Evolutionary conservation across 768 basidiomycete species (phyloP).

Genomic region (Roridomyces roridus): DNA sequence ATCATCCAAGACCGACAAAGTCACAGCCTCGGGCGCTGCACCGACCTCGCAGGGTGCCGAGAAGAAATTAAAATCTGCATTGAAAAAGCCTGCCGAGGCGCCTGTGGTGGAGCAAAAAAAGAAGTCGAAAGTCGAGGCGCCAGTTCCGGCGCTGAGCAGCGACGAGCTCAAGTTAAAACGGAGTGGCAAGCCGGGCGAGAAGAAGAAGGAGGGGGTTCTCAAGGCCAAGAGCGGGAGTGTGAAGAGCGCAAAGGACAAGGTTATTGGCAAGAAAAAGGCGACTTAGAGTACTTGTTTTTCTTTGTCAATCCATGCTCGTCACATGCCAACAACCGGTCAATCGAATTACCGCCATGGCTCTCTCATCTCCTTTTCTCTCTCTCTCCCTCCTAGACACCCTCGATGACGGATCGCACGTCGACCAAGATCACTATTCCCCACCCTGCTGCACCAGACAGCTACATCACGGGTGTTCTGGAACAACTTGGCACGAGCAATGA

Average conservation of each 20-base stretch:
- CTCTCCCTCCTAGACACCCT: not conserved
- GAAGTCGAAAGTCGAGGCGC: conserved; percentile 11
- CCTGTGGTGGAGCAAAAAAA: not conserved
- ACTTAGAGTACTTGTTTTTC: conserved; percentile 29
- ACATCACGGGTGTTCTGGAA: conserved; percentile 66
- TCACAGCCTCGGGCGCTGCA: not conserved
- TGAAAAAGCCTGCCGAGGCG: not conserved
- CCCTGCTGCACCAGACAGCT: conserved; percentile 44
- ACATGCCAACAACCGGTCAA: not conserved
- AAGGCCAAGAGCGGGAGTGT: conserved; percentile 41
- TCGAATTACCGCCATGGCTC: not conserved
- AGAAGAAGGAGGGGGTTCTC: conserved; percentile 60
- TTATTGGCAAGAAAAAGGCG: conserved; percentile 63
- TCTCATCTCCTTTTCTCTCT: not conserved
- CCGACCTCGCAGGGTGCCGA: conserved; percentile 14
- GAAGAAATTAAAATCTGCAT: conserved; percentile 11
- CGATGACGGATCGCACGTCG: conserved; percentile 42
- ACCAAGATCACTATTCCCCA: conserved; percentile 64
- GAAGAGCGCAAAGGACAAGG: conserved; percentile 59
- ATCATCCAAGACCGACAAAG: not conserved
- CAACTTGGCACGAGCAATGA: conserved; percentile 51
- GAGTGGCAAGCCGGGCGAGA: conserved; percentile 48
- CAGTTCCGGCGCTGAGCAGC: conserved; percentile 35
- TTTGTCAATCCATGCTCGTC: not conserved
- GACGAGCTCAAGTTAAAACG: conserved; percentile 64